A percentile compares a stretch with the other conserved stretches of the same genome.
phyloP scores from a whole-genome alignment of 179 eudicot genomes.

The Beta corolliflora region DNA sequence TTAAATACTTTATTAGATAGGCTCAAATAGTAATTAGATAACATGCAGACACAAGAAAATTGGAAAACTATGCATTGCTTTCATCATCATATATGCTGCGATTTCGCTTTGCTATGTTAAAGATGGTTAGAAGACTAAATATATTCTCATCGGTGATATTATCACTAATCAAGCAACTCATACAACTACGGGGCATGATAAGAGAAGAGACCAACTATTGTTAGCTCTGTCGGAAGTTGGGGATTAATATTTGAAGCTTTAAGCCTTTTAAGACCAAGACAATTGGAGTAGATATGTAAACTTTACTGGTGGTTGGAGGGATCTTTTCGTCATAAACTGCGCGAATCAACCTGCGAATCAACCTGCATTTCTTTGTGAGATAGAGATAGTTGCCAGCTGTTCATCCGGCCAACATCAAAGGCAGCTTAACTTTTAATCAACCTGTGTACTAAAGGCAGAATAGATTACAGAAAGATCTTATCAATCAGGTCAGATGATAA shows the following conservation, averaged over 20 bases:
- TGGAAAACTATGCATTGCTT: background rate
- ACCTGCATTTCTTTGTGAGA: background rate
- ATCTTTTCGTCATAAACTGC: slow-evolving; percentile 21
- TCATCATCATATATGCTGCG: background rate
- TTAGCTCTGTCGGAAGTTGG: slow-evolving; percentile 41
- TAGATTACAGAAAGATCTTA: slow-evolving; percentile 9
- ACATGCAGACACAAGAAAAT: background rate
- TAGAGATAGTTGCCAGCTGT: slow-evolving; percentile 15
- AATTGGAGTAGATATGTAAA: slow-evolving; percentile 19
- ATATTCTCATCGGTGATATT: too few relatives aligned
- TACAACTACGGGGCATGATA: slow-evolving; percentile 27
- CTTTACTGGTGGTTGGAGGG: slow-evolving; percentile 33
- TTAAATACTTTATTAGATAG: background rate
- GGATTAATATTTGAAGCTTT: slow-evolving; percentile 19
- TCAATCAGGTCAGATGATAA: slow-evolving; percentile 6
- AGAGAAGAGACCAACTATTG: slow-evolving; percentile 34
- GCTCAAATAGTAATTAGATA: background rate
- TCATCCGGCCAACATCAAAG: slow-evolving; percentile 13
- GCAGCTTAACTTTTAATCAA: slow-evolving; percentile 21
- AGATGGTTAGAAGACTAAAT: background rate
- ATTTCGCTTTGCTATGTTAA: background rate
- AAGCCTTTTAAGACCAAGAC: slow-evolving; percentile 10
- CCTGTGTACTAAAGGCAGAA: slow-evolving; percentile 32
- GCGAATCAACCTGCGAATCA: slow-evolving; percentile 16
- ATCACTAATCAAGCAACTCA: background rate